Conservation (phyloP, 495 filamentous ascomycete genomes). For the Evernia prunastri region DNA sequence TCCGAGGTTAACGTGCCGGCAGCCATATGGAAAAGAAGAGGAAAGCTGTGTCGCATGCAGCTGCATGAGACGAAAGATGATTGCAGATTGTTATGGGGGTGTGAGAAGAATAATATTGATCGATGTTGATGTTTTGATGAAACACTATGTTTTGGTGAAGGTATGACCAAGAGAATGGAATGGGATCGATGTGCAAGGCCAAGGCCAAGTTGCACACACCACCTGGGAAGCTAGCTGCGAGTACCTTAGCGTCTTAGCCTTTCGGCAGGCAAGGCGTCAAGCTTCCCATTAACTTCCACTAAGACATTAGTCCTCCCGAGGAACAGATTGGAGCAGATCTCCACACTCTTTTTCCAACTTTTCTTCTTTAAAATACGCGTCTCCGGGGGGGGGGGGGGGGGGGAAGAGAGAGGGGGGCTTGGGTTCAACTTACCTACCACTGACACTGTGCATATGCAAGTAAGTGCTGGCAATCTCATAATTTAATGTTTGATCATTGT, state of each 20-base stretch:
- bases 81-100: neutral
- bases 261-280: constrained; percentile 4
- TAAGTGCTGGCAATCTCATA: too few species aligned
- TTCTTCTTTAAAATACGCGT: too few species aligned
- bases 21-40: constrained; percentile 42
- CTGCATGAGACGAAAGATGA: constrained; percentile 14
- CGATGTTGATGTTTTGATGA: too few species aligned
- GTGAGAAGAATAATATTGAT: neutral
- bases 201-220: too few species aligned
- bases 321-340: too few species aligned
- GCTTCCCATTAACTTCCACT: too few species aligned
- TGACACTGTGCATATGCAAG: too few species aligned
- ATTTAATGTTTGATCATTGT: too few species aligned
- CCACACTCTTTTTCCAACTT: too few species aligned
- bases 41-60: constrained; percentile 8
- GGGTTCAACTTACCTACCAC: too few species aligned
- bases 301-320: constrained; percentile 2
- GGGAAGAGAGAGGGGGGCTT: too few species aligned
- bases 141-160: neutral
- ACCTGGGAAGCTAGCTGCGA: neutral
- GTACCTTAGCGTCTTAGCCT: neutral
- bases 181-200: neutral
- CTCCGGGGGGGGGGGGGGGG: too few species aligned
- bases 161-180: constrained; percentile 6
- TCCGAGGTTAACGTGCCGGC: constrained; percentile 67